Evolutionary conservation across 1,284 basidiomycete genomes (phyloP).

Genomic region (Ustilago esculenta): DNA sequence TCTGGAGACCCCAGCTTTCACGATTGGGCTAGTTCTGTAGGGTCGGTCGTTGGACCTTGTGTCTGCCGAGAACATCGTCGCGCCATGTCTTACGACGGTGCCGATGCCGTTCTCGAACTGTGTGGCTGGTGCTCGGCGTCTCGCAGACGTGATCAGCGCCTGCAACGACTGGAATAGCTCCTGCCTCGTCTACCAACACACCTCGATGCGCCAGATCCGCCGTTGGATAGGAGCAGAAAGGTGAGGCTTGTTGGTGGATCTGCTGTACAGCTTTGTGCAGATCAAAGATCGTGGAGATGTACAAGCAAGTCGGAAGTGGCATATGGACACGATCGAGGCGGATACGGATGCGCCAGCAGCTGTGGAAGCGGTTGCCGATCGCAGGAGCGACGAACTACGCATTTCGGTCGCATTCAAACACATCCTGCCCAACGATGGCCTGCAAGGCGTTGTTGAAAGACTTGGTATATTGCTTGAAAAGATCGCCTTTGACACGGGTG

Average conservation of each 20-base stretch:
- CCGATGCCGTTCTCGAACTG: too few relatives aligned
- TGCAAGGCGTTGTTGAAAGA: constrained; percentile 3
- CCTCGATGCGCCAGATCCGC: constrained; percentile 17
- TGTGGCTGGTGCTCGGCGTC: too few relatives aligned
- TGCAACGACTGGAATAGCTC: constrained; percentile 12
- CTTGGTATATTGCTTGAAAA: constrained; percentile 6
- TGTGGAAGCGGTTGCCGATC: constrained; percentile 6
- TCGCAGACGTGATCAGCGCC: not conserved
- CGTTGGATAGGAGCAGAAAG: constrained; percentile 10
- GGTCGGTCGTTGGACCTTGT: constrained; percentile 7
- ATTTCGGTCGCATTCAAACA: constrained; percentile 8
- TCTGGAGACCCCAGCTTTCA: constrained; percentile 7
- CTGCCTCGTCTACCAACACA: constrained; percentile 12
- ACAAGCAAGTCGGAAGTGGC: not conserved
- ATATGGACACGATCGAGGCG: constrained; percentile 7
- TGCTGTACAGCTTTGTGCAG: constrained; percentile 19
- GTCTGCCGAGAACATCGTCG: constrained; percentile 13
- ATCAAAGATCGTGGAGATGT: not conserved
- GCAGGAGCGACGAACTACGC: constrained; percentile 9
- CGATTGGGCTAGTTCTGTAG: constrained; percentile 11
- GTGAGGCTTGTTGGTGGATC: constrained; percentile 4
- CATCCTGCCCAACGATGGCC: constrained; percentile 1
- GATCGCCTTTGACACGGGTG: not conserved
- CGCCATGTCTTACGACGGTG: too few relatives aligned
- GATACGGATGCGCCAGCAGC: constrained; percentile 17